These are phyloP conservation scores for Diaporthe sp. DNA, from an alignment of 2,329 filamentous ascomycete genomes.

Conservation along the genomic window DNA sequence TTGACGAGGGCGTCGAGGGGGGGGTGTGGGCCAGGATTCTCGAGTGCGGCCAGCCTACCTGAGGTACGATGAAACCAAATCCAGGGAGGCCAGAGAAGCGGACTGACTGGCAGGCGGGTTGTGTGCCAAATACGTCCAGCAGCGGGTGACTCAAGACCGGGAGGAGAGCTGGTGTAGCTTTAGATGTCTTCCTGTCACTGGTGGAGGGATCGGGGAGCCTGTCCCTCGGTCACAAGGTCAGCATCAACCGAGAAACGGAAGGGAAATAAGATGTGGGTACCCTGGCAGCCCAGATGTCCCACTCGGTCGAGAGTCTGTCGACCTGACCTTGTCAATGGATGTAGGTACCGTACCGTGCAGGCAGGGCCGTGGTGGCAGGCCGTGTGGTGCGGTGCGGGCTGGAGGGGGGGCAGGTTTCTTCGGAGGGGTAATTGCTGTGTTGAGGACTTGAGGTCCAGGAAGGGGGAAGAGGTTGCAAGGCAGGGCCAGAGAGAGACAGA, in stretches of 20 bases:
- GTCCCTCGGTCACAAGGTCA: conserved; percentile 17
- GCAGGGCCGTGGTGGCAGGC: no score
- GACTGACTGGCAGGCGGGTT: background rate
- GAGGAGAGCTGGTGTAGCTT: conserved; percentile 8
- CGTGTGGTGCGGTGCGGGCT: background rate
- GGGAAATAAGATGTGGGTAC: conserved; percentile 30
- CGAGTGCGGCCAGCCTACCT: conserved; percentile 22
- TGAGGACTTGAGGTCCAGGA: background rate
- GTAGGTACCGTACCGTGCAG: conserved; percentile 13
- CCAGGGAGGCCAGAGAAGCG: background rate
- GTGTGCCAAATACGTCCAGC: background rate
- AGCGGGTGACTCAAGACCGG: background rate
- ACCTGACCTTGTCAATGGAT: conserved; percentile 1
- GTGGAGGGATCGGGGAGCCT: conserved; percentile 16
- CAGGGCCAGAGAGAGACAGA: conserved; percentile 1
- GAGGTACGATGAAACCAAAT: background rate
- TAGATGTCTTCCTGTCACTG: conserved; percentile 10
- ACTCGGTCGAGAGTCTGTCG: conserved; percentile 15
- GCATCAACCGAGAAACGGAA: conserved; percentile 29
- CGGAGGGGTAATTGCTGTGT: conserved; percentile 7
- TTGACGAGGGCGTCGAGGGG: conserved; percentile 14
- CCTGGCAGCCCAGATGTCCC: conserved; percentile 24
- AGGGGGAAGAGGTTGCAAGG: background rate
- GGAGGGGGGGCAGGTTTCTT: conserved; percentile 1
- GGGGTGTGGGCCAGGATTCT: conserved; percentile 13